These are phyloP conservation scores for Cairneyella variabilis DNA, from an alignment of 495 filamentous ascomycete species.

Conservation along the genomic window DNA sequence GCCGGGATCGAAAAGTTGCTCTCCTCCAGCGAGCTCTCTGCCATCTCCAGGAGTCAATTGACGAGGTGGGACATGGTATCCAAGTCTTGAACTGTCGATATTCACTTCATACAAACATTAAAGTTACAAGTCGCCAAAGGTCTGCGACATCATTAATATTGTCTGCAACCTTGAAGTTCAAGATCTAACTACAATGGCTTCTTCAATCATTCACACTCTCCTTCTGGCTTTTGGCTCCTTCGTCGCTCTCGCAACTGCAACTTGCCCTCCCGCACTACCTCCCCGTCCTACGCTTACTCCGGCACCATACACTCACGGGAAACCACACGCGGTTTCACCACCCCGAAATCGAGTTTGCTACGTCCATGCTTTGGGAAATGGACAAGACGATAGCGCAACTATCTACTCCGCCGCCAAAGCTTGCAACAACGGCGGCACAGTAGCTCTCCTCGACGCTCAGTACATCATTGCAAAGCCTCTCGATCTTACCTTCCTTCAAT, in stretches of 20 bases:
- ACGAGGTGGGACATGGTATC: too few species aligned
- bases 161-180: too few species aligned
- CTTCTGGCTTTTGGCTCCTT: neutral
- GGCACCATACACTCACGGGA: neutral
- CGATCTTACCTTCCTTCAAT: constrained; percentile 55
- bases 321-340: constrained; percentile 22
- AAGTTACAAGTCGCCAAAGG: too few species aligned
- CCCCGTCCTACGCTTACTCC: neutral
- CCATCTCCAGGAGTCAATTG: too few species aligned
- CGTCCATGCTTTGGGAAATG: constrained; percentile 24
- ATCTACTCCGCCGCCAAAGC: constrained; percentile 52
- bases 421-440: constrained; percentile 64
- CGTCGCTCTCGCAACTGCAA: neutral
- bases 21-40: too few species aligned
- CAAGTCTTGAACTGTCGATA: too few species aligned
- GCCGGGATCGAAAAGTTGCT: too few species aligned
- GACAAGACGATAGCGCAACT: constrained; percentile 51
- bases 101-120: too few species aligned
- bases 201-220: neutral
- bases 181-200: neutral
- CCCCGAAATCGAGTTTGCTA: constrained; percentile 21
- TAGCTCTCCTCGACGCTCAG: constrained; percentile 47
- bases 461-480: constrained; percentile 61
- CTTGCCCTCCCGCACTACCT: neutral
- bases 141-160: too few species aligned